These are phyloP conservation scores for Phaffomyces antillensis DNA, from an alignment of 805 yeast genomes.

Conservation along the genomic window DNA sequence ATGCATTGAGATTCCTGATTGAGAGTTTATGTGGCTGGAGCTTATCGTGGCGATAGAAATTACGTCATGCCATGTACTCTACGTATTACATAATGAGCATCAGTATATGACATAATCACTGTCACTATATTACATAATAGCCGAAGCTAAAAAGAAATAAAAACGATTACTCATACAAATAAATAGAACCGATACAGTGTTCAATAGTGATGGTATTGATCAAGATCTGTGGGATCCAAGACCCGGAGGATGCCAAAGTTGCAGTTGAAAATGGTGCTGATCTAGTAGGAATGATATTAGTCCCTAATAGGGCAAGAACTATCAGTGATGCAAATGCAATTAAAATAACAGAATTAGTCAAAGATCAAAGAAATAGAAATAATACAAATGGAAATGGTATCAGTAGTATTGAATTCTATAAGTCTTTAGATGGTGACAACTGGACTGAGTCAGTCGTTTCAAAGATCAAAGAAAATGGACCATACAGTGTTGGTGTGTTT, in stretches of 20 bases:
- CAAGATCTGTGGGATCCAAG: slow-evolving; percentile 79
- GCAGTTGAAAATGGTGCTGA: slow-evolving; percentile 73
- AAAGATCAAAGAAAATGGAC: slow-evolving; percentile 37
- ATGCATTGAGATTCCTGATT: too few species aligned
- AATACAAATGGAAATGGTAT: slow-evolving; percentile 22
- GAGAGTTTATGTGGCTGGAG: too few species aligned
- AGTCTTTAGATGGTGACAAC: not conserved
- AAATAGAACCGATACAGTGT: too few species aligned
- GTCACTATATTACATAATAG: too few species aligned
- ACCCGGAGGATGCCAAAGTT: slow-evolving; percentile 56
- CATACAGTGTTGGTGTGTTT: slow-evolving; percentile 83
- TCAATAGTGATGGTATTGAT: slow-evolving; percentile 35
- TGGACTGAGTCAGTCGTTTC: slow-evolving; percentile 11
- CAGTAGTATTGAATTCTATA: not conserved
- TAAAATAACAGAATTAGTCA: too few species aligned
- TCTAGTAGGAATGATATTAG: slow-evolving; percentile 78
- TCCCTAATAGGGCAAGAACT: slow-evolving; percentile 75
- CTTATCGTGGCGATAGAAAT: too few species aligned
- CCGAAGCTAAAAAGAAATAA: too few species aligned
- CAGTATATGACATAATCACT: too few species aligned
- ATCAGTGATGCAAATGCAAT: slow-evolving; percentile 41
- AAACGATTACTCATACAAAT: too few species aligned
- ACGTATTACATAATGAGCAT: too few species aligned
- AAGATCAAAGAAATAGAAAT: slow-evolving; percentile 27
- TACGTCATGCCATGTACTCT: too few species aligned